Evolutionary conservation across 352 stramenopile genomes (phyloP).

Genomic region (Globisporangium radiosum): DNA sequence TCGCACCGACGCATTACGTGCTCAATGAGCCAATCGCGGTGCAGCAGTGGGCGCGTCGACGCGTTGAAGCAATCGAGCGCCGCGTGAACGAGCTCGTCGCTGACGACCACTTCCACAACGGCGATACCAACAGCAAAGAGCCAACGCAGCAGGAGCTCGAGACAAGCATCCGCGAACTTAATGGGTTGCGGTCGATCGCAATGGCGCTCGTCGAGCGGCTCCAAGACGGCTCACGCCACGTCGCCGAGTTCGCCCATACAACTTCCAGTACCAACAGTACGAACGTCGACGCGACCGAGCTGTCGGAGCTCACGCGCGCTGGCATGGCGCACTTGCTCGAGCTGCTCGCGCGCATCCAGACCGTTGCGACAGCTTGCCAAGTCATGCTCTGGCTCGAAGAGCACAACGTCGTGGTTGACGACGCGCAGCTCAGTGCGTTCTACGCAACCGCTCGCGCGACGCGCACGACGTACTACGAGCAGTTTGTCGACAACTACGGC

Average conservation of each 20-base stretch:
- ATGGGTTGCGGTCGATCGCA: conserved; percentile 54
- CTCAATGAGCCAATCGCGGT: conserved; percentile 77
- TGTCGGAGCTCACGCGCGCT: conserved; percentile 49
- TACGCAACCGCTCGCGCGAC: conserved; percentile 52
- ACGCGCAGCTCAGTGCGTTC: conserved; percentile 49
- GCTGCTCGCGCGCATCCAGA: conserved; percentile 59
- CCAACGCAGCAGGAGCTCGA: conserved; percentile 33
- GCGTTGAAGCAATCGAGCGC: conserved; percentile 49
- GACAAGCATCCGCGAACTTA: conserved; percentile 46
- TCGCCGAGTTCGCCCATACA: conserved; percentile 25
- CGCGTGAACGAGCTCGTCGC: conserved; percentile 43
- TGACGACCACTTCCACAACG: conserved; percentile 36
- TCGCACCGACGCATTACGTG: conserved; percentile 47
- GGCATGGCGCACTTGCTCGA: conserved; percentile 67
- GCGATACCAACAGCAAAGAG: conserved; percentile 19
- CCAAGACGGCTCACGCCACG: conserved; percentile 51
- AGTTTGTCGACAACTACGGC: conserved; percentile 68
- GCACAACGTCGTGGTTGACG: conserved; percentile 37
- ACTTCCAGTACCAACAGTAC: conserved; percentile 3
- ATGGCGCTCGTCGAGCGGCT: conserved; percentile 66
- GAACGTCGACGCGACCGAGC: conserved; percentile 61
- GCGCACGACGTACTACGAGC: conserved; percentile 47
- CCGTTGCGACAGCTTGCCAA: conserved; percentile 40
- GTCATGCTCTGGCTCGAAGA: conserved; percentile 67
- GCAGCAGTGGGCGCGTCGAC: conserved; percentile 64